phyloP scores from a whole-genome alignment of 305 asterid species.

The Fraxinus angustifolia region DNA sequence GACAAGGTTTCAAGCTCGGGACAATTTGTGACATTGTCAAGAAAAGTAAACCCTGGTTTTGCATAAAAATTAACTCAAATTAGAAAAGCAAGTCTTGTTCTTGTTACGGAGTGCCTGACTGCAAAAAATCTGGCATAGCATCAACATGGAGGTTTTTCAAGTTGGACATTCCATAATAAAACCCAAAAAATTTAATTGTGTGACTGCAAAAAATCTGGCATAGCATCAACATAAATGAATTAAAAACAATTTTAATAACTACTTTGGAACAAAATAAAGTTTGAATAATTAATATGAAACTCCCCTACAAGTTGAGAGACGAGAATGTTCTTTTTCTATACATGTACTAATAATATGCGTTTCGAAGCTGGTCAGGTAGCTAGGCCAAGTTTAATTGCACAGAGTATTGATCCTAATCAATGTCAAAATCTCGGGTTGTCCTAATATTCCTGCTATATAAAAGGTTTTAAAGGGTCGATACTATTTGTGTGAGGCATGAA shows the following conservation, averaged over 20 bases:
- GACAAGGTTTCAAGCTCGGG: slow-evolving; percentile 59
- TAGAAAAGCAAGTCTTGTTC: neutral
- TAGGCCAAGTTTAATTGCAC: neutral
- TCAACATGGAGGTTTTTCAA: neutral
- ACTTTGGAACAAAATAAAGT: neutral
- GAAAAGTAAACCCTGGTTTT: slow-evolving; percentile 64
- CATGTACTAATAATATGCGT: neutral
- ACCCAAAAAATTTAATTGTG: neutral
- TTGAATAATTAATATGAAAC: neutral
- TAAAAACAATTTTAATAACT: neutral
- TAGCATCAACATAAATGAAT: neutral
- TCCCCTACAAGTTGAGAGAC: neutral
- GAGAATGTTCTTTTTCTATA: neutral
- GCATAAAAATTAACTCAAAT: neutral
- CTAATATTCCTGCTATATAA: neutral
- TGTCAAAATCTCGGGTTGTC: neutral
- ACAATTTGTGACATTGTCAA: slow-evolving; percentile 63
- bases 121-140: neutral
- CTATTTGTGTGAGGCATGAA: neutral
- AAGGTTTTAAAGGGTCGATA: neutral
- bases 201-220: neutral
- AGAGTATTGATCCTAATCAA: neutral
- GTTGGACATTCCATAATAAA: neutral
- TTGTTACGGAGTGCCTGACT: neutral
- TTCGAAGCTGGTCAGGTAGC: neutral